phyloP scores from a whole-genome alignment of 495 filamentous ascomycete genomes.

The Chaetomium fimeti region DNA sequence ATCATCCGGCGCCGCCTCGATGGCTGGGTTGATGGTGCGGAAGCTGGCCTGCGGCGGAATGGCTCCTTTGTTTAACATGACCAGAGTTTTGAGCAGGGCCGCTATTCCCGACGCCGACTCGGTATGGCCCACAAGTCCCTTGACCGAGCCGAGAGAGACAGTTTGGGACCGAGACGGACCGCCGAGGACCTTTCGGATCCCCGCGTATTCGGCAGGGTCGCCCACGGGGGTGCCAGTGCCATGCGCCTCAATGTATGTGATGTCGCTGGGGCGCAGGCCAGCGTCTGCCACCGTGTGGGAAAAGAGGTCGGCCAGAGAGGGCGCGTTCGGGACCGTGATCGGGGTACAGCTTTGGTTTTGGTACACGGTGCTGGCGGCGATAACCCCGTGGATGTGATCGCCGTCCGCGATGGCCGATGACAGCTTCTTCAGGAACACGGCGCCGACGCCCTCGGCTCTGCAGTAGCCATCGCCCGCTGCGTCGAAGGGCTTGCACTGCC shows the following conservation, averaged over 20 bases:
- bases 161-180: too few species aligned
- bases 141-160: background rate
- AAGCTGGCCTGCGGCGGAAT: background rate
- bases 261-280: too few species aligned
- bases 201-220: too few species aligned
- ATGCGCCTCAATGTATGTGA: too few species aligned
- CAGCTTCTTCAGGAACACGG: conserved; percentile 54
- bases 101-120: background rate
- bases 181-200: too few species aligned
- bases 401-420: conserved; percentile 40
- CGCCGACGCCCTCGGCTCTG: conserved; percentile 56
- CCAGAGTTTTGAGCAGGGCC: background rate
- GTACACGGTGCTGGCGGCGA: background rate
- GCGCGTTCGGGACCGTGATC: too few species aligned
- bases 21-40: background rate
- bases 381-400: background rate
- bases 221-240: too few species aligned
- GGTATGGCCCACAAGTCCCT: background rate
- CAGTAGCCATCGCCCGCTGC: conserved; percentile 59
- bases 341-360: too few species aligned
- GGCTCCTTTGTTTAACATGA: background rate
- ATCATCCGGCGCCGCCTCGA: conserved; percentile 25
- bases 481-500: conserved; percentile 55
- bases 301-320: too few species aligned
- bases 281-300: too few species aligned